These are phyloP conservation scores for Dendrobium huoshanense DNA, from an alignment of 106 monocot genomes.

Conservation along the genomic window DNA sequence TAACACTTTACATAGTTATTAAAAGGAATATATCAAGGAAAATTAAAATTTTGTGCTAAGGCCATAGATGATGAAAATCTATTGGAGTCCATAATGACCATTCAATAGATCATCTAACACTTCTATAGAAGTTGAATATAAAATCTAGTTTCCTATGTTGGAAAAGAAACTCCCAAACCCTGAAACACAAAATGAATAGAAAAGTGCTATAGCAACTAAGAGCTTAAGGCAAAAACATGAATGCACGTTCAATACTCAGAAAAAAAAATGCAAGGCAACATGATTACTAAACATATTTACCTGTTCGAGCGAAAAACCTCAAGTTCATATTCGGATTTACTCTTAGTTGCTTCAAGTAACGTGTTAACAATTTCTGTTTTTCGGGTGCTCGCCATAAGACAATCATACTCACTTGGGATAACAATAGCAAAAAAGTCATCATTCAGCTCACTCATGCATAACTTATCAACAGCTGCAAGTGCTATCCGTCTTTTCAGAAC, in stretches of 20 bases:
- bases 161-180: neutral
- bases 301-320: constrained; percentile 61
- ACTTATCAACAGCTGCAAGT: constrained; percentile 66
- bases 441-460: constrained; percentile 68
- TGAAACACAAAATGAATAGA: neutral
- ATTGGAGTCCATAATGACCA: neutral
- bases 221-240: neutral
- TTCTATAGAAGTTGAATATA: neutral
- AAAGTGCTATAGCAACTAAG: neutral
- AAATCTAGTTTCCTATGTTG: neutral
- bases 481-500: constrained; percentile 71
- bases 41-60: neutral
- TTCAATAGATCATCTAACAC: neutral
- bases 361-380: constrained; percentile 70
- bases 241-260: neutral
- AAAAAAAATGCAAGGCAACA: neutral
- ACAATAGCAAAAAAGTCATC: constrained; percentile 91
- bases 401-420: constrained; percentile 82
- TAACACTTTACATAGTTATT: neutral
- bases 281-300: constrained; percentile 19
- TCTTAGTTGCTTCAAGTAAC: constrained; percentile 61
- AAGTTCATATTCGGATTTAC: constrained; percentile 48
- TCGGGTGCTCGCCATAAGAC: constrained; percentile 85
- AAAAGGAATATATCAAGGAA: neutral
- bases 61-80: neutral